Percentiles rank a stretch among this genome's conserved stretches.
Conservation (phyloP, 169 alveolate genomes). For the Plasmodium gaboni region DNA sequence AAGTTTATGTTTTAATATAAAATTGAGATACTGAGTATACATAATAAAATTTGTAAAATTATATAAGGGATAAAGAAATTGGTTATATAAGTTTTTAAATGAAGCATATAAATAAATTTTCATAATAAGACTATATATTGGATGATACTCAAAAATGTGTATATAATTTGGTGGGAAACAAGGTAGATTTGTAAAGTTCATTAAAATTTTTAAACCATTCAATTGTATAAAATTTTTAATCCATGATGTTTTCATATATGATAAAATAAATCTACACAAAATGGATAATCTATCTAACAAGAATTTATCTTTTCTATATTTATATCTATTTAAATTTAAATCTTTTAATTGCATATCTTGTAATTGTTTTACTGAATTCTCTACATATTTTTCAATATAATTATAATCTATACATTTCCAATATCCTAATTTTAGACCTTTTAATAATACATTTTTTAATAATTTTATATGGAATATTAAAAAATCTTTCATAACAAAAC, state of each 20-base stretch:
- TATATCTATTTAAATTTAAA: conserved; percentile 55
- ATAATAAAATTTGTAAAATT: conserved; percentile 47
- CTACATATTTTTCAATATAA: conserved; percentile 68
- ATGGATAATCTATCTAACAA: conserved; percentile 65
- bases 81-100: conserved; percentile 47
- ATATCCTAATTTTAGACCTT: conserved; percentile 54
- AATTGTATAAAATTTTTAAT: conserved; percentile 39
- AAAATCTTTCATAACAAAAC: conserved; percentile 60
- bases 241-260: conserved; percentile 76
- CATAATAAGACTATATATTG: conserved; percentile 41
- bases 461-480: conserved; percentile 47
- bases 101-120: conserved; percentile 36
- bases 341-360: conserved; percentile 46
- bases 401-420: conserved; percentile 66
- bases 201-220: conserved; percentile 60
- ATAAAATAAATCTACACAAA: conserved; percentile 47
- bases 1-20: neutral
- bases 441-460: conserved; percentile 41
- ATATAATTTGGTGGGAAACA: conserved; percentile 68
- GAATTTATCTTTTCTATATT: conserved; percentile 53
- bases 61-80: conserved; percentile 47
- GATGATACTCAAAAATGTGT: conserved; percentile 63
- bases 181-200: conserved; percentile 28
- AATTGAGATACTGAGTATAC: conserved; percentile 14
- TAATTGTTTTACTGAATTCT: conserved; percentile 10